Conservation (phyloP, 2,329 filamentous ascomycete species). For the Colletotrichum caudatum region DNA sequence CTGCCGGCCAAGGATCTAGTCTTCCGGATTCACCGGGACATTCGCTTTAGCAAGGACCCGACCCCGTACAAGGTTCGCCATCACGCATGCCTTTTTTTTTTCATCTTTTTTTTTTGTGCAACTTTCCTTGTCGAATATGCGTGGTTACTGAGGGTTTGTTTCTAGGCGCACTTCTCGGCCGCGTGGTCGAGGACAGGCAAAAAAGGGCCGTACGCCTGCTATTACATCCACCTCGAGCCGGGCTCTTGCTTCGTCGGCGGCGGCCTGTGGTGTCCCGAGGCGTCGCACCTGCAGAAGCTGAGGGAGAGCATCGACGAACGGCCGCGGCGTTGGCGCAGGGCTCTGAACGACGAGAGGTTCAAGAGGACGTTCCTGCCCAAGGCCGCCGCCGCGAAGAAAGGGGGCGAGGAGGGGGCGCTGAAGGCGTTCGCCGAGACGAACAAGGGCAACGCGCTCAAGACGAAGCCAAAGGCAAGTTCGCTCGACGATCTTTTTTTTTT, state of each 20-base stretch:
- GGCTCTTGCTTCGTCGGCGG: constrained; percentile 79
- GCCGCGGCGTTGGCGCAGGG: constrained; percentile 75
- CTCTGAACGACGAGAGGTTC: constrained; percentile 72
- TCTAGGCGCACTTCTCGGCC: constrained; percentile 81
- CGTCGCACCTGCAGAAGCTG: constrained; percentile 72
- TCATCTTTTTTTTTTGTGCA: no score
- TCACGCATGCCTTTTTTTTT: neutral
- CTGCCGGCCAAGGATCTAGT: constrained; percentile 87
- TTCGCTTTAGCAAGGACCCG: constrained; percentile 85
- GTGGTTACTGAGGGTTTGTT: neutral
- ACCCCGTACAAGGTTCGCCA: constrained; percentile 84
- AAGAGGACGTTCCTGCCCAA: constrained; percentile 71
- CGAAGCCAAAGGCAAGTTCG: constrained; percentile 79
- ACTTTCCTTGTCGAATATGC: neutral
- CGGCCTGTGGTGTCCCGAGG: constrained; percentile 84
- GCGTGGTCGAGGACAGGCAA: constrained; percentile 89
- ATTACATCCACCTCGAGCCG: constrained; percentile 88
- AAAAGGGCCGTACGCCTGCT: constrained; percentile 88
- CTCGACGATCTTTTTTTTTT: neutral
- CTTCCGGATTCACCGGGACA: constrained; percentile 88
- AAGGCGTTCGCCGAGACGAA: constrained; percentile 79
- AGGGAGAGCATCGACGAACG: constrained; percentile 81
- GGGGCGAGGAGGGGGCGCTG: constrained; percentile 69
- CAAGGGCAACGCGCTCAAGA: constrained; percentile 82
- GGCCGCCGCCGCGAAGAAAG: constrained; percentile 57